phyloP scores from a whole-genome alignment of 768 basidiomycete genomes.

The Xerocomus potaroensis region DNA sequence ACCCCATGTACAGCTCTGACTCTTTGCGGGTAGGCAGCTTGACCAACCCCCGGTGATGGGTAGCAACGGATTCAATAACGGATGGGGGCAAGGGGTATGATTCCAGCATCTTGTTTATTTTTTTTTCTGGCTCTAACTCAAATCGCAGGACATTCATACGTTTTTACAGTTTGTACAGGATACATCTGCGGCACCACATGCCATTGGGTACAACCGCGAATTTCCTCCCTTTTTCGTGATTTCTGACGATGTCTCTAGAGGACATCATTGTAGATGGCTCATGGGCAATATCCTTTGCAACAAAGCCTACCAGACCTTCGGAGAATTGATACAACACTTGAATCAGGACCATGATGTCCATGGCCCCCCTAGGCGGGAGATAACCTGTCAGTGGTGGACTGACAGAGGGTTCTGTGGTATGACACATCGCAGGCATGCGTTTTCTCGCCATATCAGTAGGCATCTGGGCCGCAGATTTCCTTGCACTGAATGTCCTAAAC shows the following conservation, averaged over 20 bases:
- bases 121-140: not conserved
- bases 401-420: not conserved
- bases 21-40: no score
- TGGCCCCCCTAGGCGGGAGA: not conserved
- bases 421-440: not conserved
- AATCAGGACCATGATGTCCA: not conserved
- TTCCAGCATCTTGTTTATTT: no score
- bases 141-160: not conserved
- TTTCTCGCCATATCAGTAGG: conserved; percentile 4
- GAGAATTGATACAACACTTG: conserved; percentile 4
- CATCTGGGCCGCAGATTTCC: not conserved
- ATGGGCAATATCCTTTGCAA: not conserved
- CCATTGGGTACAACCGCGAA: not conserved
- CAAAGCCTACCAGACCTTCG: not conserved
- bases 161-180: no score
- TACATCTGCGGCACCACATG: not conserved
- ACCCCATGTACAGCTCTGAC: no score
- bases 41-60: no score
- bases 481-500: not conserved
- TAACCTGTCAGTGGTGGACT: conserved; percentile 6
- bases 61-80: no score
- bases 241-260: not conserved
- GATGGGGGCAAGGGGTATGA: no score
- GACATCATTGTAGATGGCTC: not conserved
- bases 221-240: not conserved